These are phyloP conservation scores for Medicago truncatula DNA, from an alignment of 306 rosid genomes.

Conservation along the genomic window MtrunA17r5.0-ANR NC_053046.1:3064001-3064500, in stretches of 20 bases:
- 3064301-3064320: slow-evolving; percentile 87
- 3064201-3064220: slow-evolving; percentile 25
- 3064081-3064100: background rate
- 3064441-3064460: slow-evolving; percentile 38
- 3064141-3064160: background rate
- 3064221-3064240: slow-evolving; percentile 4
- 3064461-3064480: slow-evolving; percentile 20
- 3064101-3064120: background rate
- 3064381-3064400: background rate
- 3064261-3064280: slow-evolving; percentile 57
- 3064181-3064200: background rate
- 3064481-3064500: slow-evolving; percentile 21
- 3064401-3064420: slow-evolving; percentile 41
- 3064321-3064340: slow-evolving; percentile 80
- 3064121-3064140: background rate
- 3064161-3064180: background rate
- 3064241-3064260: slow-evolving; percentile 63
- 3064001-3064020: background rate
- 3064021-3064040: background rate
- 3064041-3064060: background rate
- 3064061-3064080: background rate
- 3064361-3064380: slow-evolving; percentile 77
- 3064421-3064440: slow-evolving; percentile 38
- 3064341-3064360: slow-evolving; percentile 84
- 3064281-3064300: slow-evolving; percentile 74